Conservation (phyloP, 176 grass and related monocot genomes). For the Cymbopogon citratus region DNA sequence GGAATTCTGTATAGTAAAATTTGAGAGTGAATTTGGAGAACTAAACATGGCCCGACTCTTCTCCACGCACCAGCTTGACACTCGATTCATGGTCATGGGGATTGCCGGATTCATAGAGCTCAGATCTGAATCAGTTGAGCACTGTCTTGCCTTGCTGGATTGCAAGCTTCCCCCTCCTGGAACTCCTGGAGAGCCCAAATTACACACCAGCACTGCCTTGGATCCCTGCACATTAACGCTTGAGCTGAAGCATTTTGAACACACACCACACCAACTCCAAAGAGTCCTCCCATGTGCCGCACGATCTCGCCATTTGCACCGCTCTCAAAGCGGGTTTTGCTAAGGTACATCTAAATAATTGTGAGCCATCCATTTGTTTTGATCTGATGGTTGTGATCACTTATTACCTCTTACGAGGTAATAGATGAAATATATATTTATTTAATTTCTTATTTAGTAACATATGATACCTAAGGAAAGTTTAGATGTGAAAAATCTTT, state of each 20-base stretch:
- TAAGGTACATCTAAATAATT: no score
- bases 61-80: background rate
- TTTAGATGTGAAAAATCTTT: no score
- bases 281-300: conserved; percentile 4
- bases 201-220: background rate
- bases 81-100: background rate
- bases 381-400: no score
- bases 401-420: no score
- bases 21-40: no score
- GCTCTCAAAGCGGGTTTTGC: no score
- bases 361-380: no score
- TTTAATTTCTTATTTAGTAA: no score
- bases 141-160: background rate
- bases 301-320: background rate
- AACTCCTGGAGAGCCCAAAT: background rate
- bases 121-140: background rate
- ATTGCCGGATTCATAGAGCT: background rate
- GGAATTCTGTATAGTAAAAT: no score
- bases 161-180: background rate
- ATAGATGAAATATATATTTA: no score
- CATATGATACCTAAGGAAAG: no score
- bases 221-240: background rate
- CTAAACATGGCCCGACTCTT: no score
- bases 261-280: background rate
- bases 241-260: background rate